phyloP scores from a whole-genome alignment of 163 green algal genomes.

The Chlamydomonas reinhardtii region DNA sequence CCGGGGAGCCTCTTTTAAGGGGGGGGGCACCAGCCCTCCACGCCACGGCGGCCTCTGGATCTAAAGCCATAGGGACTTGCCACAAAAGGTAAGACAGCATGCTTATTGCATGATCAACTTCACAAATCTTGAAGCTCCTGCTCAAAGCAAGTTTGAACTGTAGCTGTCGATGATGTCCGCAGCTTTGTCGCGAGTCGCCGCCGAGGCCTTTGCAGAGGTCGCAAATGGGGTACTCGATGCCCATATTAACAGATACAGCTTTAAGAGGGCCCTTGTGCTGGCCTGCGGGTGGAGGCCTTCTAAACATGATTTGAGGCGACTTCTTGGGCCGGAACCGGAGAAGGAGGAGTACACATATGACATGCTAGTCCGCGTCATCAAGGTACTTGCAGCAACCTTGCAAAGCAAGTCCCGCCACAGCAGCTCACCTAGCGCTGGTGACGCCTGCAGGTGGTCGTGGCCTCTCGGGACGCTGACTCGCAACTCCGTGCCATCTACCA shows the following conservation, averaged over 20 bases:
- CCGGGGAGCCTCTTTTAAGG: no score
- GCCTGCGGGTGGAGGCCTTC: not conserved
- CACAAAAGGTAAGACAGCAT: no score
- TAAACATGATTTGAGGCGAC: not conserved
- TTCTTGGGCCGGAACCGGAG: not conserved
- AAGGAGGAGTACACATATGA: not conserved
- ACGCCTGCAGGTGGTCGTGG: not conserved
- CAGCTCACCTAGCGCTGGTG: no score
- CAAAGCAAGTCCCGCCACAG: no score
- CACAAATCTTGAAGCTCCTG: no score
- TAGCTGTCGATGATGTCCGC: no score
- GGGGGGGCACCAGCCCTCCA: no score
- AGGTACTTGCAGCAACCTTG: not conserved
- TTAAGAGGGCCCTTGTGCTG: constrained; percentile 6
- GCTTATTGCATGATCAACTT: no score
- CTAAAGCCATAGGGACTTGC: no score
- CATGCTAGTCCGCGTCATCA: not conserved
- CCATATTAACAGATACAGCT: not conserved
- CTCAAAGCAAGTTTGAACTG: no score
- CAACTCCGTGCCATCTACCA: constrained; percentile 17
- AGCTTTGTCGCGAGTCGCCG: not conserved
- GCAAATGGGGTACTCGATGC: not conserved
- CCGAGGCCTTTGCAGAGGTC: not conserved
- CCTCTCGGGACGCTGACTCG: not conserved
- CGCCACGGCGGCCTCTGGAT: no score